Base-by-base conservation (phyloP, 768 basidiomycete genomes). In the Phaffia australis region DNA sequence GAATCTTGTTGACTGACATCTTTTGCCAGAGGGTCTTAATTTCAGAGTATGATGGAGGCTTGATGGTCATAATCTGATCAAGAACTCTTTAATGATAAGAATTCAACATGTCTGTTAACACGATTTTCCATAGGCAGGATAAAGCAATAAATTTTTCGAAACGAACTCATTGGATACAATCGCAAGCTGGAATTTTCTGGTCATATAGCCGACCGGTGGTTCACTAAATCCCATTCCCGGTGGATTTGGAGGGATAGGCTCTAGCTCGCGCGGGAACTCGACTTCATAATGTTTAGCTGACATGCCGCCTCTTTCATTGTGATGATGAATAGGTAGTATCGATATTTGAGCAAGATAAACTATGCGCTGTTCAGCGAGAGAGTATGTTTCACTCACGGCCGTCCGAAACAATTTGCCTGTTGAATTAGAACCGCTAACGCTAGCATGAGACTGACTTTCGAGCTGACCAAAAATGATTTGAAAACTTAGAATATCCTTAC, bases 281-380 rank as follows among this genome's bases (percentile, higher is more conserved):
- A 58, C 56, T 42, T 66, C 65, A 35, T 60, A 66, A 25, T 66
- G 59, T 25, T 60, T 52, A 11, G 65, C 47, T 52, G 65, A 35
- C 56, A 66, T 66, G 58, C 56, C 65, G 32, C 59, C 59, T 16
- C 46, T 46, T 27, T 46, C 27, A 25, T 49, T 49, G 18, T 48
- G 48, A 49, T 49, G 48, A 48, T 60, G 19, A 27, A 25, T 23
- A 48, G 42, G 42, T 48, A 47, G 18, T 7, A 18, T 47, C 42
- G 18, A 16, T 54, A 27, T 4, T 27, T n/a, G n/a, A 54, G 16
- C 8, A 16, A 54, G 52, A 16, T 8, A n/a, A 27, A 16, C 35
- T 42, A 42, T 42, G 6, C 4, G 4, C 35, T 42, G 11, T 5
- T 11, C 35, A 42, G 4, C 11, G 4, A 11, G 11, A 42, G 11